Evolutionary conservation across 2,329 filamentous ascomycete species (phyloP).

Genomic region (Paraconiothyrium sp.): DNA sequence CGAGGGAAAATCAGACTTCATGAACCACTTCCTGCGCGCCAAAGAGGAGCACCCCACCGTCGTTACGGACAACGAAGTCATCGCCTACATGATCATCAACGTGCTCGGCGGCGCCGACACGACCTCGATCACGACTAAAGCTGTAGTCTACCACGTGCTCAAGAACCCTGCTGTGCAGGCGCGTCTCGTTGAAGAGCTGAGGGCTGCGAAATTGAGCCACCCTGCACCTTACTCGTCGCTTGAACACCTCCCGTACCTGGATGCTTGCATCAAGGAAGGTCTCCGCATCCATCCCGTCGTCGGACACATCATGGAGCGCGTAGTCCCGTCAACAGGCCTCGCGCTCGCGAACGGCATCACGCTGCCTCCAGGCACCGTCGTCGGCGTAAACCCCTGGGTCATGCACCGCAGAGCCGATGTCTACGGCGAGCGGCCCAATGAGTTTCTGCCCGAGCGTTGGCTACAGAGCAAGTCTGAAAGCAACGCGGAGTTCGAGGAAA

Average conservation of each 20-base stretch:
- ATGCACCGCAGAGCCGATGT: constrained; percentile 31
- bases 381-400: constrained; percentile 46
- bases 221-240: constrained; percentile 31
- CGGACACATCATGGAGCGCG: constrained; percentile 43
- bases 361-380: constrained; percentile 43
- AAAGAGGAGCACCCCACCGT: constrained; percentile 26
- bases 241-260: constrained; percentile 53
- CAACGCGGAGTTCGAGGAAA: constrained; percentile 25
- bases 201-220: constrained; percentile 25
- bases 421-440: constrained; percentile 30
- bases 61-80: constrained; percentile 42
- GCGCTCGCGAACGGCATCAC: constrained; percentile 32
- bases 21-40: constrained; percentile 29
- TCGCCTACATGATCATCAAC: constrained; percentile 46
- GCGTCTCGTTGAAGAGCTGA: constrained; percentile 37
- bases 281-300: constrained; percentile 55
- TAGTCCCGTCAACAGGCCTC: constrained; percentile 36
- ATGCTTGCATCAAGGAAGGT: constrained; percentile 59
- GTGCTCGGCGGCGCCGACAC: constrained; percentile 45
- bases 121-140: constrained; percentile 37
- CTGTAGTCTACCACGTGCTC: constrained; percentile 36
- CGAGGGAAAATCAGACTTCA: constrained; percentile 29
- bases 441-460: constrained; percentile 49
- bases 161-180: constrained; percentile 31
- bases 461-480: constrained; percentile 27